These are phyloP conservation scores for Xylaria sp. DNA, from an alignment of 495 filamentous ascomycete genomes.

Conservation along the genomic window DNA sequence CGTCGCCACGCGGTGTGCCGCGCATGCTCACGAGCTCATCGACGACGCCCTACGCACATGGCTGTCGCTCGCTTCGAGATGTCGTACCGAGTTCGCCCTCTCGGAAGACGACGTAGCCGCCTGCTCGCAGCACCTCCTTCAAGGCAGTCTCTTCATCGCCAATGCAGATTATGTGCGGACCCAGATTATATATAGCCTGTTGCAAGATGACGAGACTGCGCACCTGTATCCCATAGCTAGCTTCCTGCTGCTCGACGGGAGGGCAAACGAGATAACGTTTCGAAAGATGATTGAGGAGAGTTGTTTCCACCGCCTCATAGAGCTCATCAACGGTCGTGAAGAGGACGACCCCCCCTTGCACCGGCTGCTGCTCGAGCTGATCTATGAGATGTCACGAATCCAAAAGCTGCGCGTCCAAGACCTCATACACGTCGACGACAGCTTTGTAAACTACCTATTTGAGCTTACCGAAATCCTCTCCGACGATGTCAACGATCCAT, in stretches of 20 bases:
- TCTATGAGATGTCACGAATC: slow-evolving; percentile 97
- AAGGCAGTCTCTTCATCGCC: slow-evolving; percentile 72
- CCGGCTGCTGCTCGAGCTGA: slow-evolving; percentile 80
- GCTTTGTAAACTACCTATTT: slow-evolving; percentile 84
- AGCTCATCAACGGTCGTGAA: slow-evolving; percentile 73
- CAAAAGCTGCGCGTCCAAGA: slow-evolving; percentile 81
- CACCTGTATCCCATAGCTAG: slow-evolving; percentile 83
- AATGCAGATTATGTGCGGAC: slow-evolving; percentile 88
- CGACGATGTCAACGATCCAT: slow-evolving; percentile 90
- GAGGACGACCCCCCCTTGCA: slow-evolving; percentile 75
- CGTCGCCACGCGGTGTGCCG: slow-evolving; percentile 72
- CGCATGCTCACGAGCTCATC: slow-evolving; percentile 71
- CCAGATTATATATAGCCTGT: slow-evolving; percentile 88
- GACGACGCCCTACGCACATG: slow-evolving; percentile 87
- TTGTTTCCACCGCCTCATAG: slow-evolving; percentile 80
- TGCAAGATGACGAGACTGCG: slow-evolving; percentile 86
- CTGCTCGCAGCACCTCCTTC: slow-evolving; percentile 82
- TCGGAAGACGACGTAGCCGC: slow-evolving; percentile 84
- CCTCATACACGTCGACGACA: slow-evolving; percentile 80
- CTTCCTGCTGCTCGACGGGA: slow-evolving; percentile 91
- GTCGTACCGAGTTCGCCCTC: slow-evolving; percentile 82
- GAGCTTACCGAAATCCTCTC: slow-evolving; percentile 87
- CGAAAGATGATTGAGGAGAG: slow-evolving; percentile 87
- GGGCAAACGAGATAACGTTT: slow-evolving; percentile 76
- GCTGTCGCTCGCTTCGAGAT: slow-evolving; percentile 77